Percentiles rank a stretch among this genome's conserved stretches.
Conservation (phyloP, 2,329 filamentous ascomycete species). For the Alternaria gansuensis region DNA sequence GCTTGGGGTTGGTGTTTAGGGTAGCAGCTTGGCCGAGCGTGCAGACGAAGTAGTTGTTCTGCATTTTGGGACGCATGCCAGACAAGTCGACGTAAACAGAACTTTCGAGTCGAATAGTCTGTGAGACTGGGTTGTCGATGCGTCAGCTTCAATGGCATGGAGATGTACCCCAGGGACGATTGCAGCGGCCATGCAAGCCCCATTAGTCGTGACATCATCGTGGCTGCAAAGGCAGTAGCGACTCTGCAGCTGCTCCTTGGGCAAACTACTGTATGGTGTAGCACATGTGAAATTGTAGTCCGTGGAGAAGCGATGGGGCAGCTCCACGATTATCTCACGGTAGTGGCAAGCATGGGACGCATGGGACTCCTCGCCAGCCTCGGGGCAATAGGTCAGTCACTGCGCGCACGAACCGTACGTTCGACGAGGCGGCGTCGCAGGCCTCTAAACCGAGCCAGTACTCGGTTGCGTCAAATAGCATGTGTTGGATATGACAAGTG, state of each 20-base stretch:
- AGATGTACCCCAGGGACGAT: not conserved
- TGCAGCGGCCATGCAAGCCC: slow-evolving; percentile 1
- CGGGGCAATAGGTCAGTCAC: not conserved
- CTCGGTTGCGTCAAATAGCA: not conserved
- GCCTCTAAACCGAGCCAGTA: not conserved
- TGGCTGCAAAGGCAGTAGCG: slow-evolving; percentile 16
- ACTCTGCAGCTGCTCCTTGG: slow-evolving; percentile 11
- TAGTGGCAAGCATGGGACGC: not conserved
- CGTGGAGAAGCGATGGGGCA: not conserved
- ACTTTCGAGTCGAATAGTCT: slow-evolving; percentile 4
- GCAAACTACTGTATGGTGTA: not conserved
- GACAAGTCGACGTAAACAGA: not conserved
- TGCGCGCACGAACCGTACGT: slow-evolving; percentile 19
- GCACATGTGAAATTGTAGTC: not conserved
- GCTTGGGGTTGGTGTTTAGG: slow-evolving; percentile 48
- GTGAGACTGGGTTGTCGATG: not conserved
- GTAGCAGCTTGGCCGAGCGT: slow-evolving; percentile 65
- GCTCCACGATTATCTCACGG: not conserved
- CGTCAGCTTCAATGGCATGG: slow-evolving; percentile 1
- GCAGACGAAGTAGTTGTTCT: slow-evolving; percentile 67
- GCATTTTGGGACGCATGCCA: slow-evolving; percentile 28
- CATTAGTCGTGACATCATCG: slow-evolving; percentile 45
- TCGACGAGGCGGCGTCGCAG: slow-evolving; percentile 6
- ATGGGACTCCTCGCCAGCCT: not conserved
- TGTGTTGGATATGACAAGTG: not conserved